These are phyloP conservation scores for Agapanthus africanus DNA, from an alignment of 106 monocot genomes.

Conservation along the genomic window DNA sequence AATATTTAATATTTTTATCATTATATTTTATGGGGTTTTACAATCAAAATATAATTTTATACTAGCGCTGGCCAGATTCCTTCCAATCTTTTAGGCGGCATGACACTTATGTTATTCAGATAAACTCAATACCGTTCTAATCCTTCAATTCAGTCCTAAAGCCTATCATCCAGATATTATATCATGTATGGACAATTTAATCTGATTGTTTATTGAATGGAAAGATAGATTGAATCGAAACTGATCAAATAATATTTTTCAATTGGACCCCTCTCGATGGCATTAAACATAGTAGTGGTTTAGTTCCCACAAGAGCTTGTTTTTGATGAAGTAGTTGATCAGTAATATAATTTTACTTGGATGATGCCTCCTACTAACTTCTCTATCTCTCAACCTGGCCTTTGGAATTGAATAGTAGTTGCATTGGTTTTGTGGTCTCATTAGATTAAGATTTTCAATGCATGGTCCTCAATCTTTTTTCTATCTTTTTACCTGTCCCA, in stretches of 20 bases:
- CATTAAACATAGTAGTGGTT: background rate
- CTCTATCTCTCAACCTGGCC: background rate
- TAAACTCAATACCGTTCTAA: too few relatives aligned
- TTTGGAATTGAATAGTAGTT: background rate
- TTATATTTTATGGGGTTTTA: too few relatives aligned
- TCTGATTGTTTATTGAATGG: too few relatives aligned
- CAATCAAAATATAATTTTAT: too few relatives aligned
- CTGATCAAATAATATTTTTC: too few relatives aligned
- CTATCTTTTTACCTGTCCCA: slow-evolving; percentile 15
- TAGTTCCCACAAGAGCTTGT: background rate
- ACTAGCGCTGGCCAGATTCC: background rate
- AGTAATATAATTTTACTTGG: background rate
- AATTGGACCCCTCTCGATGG: background rate
- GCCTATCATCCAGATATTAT: too few relatives aligned
- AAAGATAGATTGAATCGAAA: too few relatives aligned
- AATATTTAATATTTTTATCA: too few relatives aligned
- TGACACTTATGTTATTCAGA: too few relatives aligned
- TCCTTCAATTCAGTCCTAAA: too few relatives aligned
- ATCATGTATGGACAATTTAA: background rate
- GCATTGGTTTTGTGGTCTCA: too few relatives aligned
- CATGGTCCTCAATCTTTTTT: background rate
- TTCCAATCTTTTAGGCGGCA: background rate
- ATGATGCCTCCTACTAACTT: background rate
- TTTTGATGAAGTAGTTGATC: background rate
- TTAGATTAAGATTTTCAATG: background rate